Evolutionary conservation across 1,139 yeast genomes (phyloP).

Genomic region (Pichia sp.): DNA sequence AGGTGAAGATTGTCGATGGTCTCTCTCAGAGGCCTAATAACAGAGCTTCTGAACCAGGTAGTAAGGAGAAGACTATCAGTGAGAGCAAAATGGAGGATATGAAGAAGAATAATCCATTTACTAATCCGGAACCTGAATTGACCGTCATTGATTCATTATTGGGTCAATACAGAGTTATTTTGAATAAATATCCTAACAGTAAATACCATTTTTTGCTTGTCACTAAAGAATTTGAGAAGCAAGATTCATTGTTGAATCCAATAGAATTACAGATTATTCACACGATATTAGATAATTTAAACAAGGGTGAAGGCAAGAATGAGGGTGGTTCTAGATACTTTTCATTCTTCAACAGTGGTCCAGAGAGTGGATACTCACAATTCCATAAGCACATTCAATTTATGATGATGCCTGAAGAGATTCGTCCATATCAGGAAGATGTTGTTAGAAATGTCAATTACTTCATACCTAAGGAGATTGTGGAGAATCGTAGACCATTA

Average conservation of each 20-base stretch:
- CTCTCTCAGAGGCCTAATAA: constrained; percentile 26
- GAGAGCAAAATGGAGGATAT: constrained; percentile 25
- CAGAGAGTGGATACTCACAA: constrained; percentile 85
- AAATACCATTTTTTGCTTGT: constrained; percentile 72
- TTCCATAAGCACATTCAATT: constrained; percentile 91
- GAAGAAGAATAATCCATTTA: constrained; percentile 61
- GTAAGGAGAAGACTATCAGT: constrained; percentile 25
- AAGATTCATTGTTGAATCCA: constrained; percentile 63
- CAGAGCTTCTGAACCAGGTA: constrained; percentile 26
- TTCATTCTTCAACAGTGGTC: constrained; percentile 86
- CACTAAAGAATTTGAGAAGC: constrained; percentile 67
- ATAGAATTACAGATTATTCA: constrained; percentile 56
- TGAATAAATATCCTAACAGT: constrained; percentile 82
- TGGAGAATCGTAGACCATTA: constrained; percentile 47
- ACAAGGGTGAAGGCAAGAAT: constrained; percentile 17
- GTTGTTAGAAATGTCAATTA: constrained; percentile 41
- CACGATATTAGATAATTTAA: constrained; percentile 39
- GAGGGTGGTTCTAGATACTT: too few relatives aligned
- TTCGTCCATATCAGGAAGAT: constrained; percentile 53
- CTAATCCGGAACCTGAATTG: constrained; percentile 69
- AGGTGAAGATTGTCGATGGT: constrained; percentile 26
- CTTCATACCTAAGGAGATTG: constrained; percentile 41
- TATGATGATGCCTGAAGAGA: constrained; percentile 57
- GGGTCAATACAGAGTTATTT: constrained; percentile 53
- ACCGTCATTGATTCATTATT: constrained; percentile 52